Base-by-base conservation (phyloP, 2,329 filamentous ascomycete genomes). In the Monilinia fructicola region DNA sequence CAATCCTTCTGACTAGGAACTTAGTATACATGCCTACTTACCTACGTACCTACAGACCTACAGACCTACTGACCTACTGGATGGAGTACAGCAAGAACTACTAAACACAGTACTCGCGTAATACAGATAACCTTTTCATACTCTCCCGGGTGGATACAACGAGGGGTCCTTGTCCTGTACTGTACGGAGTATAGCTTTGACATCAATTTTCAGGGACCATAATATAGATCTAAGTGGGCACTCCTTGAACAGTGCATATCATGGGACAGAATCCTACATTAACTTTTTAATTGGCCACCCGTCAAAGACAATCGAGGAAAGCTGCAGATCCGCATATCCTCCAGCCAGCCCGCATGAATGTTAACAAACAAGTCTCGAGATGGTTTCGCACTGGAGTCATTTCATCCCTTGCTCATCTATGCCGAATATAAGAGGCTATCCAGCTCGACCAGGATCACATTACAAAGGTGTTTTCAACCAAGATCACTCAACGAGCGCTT, bases 181-280 rank as follows among this genome's bases (percentile, higher is more conserved):
- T n/a, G n/a, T n/a, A n/a, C n/a, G n/a, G n/a, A n/a, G n/a, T 12
- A 40, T 40, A 40, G 2, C 12, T 4, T 35, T 35, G 31, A 40
- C 11, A 14, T 9, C n/a, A 54, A 12, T 38, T 23, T 58, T 46
- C 55, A 46, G 40, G 26, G 55, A 23, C 26, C 40, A 46, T 35
- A 6, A 11, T 21, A 46, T 35, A 10, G 23, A 3, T 2, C 6
- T 31, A 42, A 28, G 18, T n/a, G 40, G 40, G 18, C 55, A 58
- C 23, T 31, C 55, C 40, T 31, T 59, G 55, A 59, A 31, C 55
- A 46, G 55, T 58, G 55, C 54, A 58, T 38, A 1, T 50, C 26
- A 26, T 35, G 31, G 4, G 31, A 35, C 5, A 35, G 31, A 35
- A 35, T 35, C 31, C 50, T 42, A 18, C 14, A 12, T 21, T 4